These are phyloP conservation scores for Fistulinella prunicolor DNA, from an alignment of 768 basidiomycete species.

Conservation along the genomic window DNA sequence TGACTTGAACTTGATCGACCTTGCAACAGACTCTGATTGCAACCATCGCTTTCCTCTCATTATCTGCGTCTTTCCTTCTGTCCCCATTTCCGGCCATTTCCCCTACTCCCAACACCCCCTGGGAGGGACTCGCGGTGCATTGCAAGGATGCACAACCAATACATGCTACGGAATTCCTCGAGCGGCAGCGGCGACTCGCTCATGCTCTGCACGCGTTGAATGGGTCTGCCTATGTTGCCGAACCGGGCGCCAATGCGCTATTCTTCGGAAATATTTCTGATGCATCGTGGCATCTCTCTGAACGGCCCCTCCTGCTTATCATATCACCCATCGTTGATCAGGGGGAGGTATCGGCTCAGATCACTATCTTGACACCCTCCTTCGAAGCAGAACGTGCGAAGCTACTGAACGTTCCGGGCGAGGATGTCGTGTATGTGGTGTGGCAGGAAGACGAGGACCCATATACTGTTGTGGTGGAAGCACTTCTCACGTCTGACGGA, in stretches of 20 bases:
- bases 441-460: conserved; percentile 73
- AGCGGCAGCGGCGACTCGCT: conserved; percentile 56
- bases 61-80: conserved; percentile 2
- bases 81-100: background rate
- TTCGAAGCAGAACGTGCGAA: conserved; percentile 76
- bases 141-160: conserved; percentile 53
- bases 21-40: conserved; percentile 13
- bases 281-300: conserved; percentile 66
- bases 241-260: conserved; percentile 68
- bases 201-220: conserved; percentile 45
- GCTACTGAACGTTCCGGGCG: conserved; percentile 50
- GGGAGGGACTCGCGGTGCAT: conserved; percentile 35
- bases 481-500: conserved; percentile 22
- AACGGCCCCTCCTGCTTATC: conserved; percentile 73
- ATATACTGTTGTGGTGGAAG: conserved; percentile 46
- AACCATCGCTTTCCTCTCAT: conserved; percentile 3
- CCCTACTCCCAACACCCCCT: conserved; percentile 7
- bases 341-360: conserved; percentile 35
- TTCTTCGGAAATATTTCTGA: conserved; percentile 74
- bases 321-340: conserved; percentile 42
- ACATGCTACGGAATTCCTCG: conserved; percentile 40
- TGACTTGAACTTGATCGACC: background rate
- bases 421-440: conserved; percentile 44
- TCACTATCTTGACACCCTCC: conserved; percentile 68
- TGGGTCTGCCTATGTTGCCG: conserved; percentile 71